Evolutionary conservation across 768 basidiomycete genomes (phyloP).

Genomic region (Leucocoprinus leucothites): DNA sequence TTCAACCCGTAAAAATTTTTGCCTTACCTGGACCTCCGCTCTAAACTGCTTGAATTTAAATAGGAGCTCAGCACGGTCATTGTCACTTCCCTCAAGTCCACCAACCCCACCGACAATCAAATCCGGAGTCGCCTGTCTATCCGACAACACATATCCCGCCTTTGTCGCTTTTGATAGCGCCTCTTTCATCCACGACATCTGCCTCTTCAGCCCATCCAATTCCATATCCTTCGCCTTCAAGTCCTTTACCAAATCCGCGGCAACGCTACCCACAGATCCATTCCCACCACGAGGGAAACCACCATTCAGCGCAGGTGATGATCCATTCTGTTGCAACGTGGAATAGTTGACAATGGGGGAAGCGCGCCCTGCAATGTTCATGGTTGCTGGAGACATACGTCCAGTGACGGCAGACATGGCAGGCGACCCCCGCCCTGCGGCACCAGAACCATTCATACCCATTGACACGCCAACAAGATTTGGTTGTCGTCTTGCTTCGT

Average conservation of each 20-base stretch:
- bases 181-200: conserved; percentile 84
- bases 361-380: conserved; percentile 29
- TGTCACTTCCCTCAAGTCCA: conserved; percentile 37
- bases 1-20: background rate
- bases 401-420: conserved; percentile 31
- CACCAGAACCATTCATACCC: conserved; percentile 39
- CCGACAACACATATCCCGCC: conserved; percentile 71
- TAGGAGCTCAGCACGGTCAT: conserved; percentile 64
- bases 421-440: conserved; percentile 31
- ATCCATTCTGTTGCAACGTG: conserved; percentile 31
- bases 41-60: conserved; percentile 86
- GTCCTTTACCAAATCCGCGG: conserved; percentile 75
- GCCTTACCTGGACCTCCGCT: conserved; percentile 78
- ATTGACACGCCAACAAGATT: conserved; percentile 57
- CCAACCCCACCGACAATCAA: conserved; percentile 25
- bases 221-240: conserved; percentile 82
- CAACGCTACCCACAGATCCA: conserved; percentile 64
- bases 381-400: conserved; percentile 29
- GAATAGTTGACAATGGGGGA: conserved; percentile 52
- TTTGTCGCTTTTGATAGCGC: conserved; percentile 72
- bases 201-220: conserved; percentile 69
- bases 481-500: conserved; percentile 29
- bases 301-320: conserved; percentile 51
- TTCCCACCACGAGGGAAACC: conserved; percentile 35
- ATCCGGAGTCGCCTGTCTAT: conserved; percentile 43